Percentiles rank a stretch among this genome's conserved stretches.
Evolutionary conservation across 2,329 filamentous ascomycete genomes (phyloP).

Genomic region (Aspergillus uvarum): DNA sequence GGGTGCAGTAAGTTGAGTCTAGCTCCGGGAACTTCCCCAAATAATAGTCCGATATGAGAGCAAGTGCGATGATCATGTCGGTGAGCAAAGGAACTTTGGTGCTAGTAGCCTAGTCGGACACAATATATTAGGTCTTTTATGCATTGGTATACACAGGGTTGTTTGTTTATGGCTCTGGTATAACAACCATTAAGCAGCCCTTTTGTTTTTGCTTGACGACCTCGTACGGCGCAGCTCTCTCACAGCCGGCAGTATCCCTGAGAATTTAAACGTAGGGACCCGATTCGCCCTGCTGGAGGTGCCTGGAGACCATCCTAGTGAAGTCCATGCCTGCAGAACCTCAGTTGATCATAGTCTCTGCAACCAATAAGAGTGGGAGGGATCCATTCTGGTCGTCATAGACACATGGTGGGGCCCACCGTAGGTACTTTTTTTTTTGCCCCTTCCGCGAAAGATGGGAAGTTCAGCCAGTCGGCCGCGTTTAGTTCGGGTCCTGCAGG

Average conservation of each 20-base stretch:
- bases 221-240: not conserved
- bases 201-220: not conserved
- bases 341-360: slow-evolving; percentile 21
- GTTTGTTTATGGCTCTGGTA: slow-evolving; percentile 18
- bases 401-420: slow-evolving; percentile 26
- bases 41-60: slow-evolving; percentile 8
- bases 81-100: slow-evolving; percentile 4
- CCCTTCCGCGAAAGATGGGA: slow-evolving; percentile 9
- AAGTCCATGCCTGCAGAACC: slow-evolving; percentile 23
- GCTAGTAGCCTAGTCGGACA: slow-evolving; percentile 3
- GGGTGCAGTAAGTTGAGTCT: not conserved
- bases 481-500: not conserved
- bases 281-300: slow-evolving; percentile 20
- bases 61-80: not conserved
- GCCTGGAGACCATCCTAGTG: slow-evolving; percentile 10
- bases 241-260: slow-evolving; percentile 9
- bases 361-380: slow-evolving; percentile 15
- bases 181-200: slow-evolving; percentile 19
- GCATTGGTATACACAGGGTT: not conserved
- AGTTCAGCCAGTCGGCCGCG: slow-evolving; percentile 9
- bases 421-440: slow-evolving; percentile 20
- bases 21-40: not conserved
- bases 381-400: slow-evolving; percentile 22
- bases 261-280: slow-evolving; percentile 13
- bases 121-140: not conserved